Evolutionary conservation across 805 yeast species (phyloP).

Genomic region (Candida rishiriensis): DNA sequence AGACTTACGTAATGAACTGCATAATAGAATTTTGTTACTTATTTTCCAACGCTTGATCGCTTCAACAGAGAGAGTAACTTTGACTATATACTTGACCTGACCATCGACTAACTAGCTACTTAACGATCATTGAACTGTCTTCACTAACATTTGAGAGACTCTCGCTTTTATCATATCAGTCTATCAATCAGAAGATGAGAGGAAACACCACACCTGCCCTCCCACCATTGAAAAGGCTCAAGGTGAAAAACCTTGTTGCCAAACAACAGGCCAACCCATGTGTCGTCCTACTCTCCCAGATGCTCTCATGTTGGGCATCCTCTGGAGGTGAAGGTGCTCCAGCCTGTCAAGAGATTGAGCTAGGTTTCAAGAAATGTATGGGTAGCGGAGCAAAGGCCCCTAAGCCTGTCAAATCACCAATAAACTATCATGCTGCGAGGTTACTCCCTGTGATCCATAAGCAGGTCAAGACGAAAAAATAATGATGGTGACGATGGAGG

Average conservation of each 20-base stretch:
- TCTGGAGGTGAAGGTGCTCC: slow-evolving; percentile 72
- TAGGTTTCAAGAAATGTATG: slow-evolving; percentile 74
- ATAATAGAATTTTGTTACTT: too few relatives aligned
- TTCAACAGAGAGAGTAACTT: too few relatives aligned
- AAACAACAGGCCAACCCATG: slow-evolving; percentile 66
- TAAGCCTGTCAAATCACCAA: slow-evolving; percentile 39
- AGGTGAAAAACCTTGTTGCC: slow-evolving; percentile 60
- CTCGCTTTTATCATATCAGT: too few relatives aligned
- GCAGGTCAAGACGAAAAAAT: slow-evolving; percentile 11
- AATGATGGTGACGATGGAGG: too few relatives aligned
- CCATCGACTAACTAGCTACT: too few relatives aligned
- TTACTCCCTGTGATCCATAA: slow-evolving; percentile 50
- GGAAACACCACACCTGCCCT: slow-evolving; percentile 28
- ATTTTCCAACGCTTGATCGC: too few relatives aligned
- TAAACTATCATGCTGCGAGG: slow-evolving; percentile 54
- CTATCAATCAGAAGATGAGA: slow-evolving; percentile 9
- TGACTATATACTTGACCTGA: too few relatives aligned
- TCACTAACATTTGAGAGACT: too few relatives aligned
- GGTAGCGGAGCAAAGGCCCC: slow-evolving; percentile 31
- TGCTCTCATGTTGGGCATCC: slow-evolving; percentile 94
- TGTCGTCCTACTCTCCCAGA: slow-evolving; percentile 73
- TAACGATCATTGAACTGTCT: too few relatives aligned
- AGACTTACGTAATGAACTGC: too few relatives aligned
- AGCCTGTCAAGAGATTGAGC: slow-evolving; percentile 60
- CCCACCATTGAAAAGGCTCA: slow-evolving; percentile 73